phyloP scores from a whole-genome alignment of 1,284 basidiomycete species.

The Mrakiaceae sp. region DNA sequence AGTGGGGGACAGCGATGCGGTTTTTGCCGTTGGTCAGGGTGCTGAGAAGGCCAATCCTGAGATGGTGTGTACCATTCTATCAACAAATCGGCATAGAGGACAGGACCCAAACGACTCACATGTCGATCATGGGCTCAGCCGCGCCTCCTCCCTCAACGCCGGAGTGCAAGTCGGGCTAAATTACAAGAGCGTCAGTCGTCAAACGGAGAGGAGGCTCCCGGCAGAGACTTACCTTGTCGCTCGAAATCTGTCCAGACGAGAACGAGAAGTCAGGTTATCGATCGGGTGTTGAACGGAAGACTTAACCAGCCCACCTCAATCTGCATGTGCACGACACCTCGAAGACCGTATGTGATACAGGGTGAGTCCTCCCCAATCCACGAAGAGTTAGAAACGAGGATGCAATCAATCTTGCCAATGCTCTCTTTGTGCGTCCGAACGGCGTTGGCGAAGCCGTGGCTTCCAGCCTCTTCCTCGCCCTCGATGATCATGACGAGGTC shows the following conservation, averaged over 20 bases:
- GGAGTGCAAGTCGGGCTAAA: slow-evolving; percentile 64
- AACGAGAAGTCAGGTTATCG: not conserved
- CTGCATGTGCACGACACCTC: slow-evolving; percentile 79
- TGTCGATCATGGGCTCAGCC: slow-evolving; percentile 82
- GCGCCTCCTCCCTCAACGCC: slow-evolving; percentile 86
- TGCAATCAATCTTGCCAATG: slow-evolving; percentile 75
- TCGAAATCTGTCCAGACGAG: slow-evolving; percentile 44
- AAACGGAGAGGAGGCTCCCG: not conserved
- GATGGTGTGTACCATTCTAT: not conserved
- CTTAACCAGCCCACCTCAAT: slow-evolving; percentile 44
- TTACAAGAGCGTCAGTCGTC: slow-evolving; percentile 22
- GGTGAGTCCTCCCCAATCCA: slow-evolving; percentile 94
- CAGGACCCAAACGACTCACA: slow-evolving; percentile 38
- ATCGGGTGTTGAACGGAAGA: no score
- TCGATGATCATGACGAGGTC: slow-evolving; percentile 88
- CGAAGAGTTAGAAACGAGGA: slow-evolving; percentile 80
- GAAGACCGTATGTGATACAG: slow-evolving; percentile 87
- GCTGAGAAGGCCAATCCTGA: slow-evolving; percentile 8
- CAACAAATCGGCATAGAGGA: not conserved
- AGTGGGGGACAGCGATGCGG: slow-evolving; percentile 49
- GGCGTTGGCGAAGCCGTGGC: slow-evolving; percentile 65
- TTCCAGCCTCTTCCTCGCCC: slow-evolving; percentile 92
- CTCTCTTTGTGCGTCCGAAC: slow-evolving; percentile 59
- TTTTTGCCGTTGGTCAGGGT: slow-evolving; percentile 6
- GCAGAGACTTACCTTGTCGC: slow-evolving; percentile 29